Evolutionary conservation across 306 rosid species (phyloP), one percentile per base, ranked within the genome.

Genomic region (Trifolium pratense): DNA sequence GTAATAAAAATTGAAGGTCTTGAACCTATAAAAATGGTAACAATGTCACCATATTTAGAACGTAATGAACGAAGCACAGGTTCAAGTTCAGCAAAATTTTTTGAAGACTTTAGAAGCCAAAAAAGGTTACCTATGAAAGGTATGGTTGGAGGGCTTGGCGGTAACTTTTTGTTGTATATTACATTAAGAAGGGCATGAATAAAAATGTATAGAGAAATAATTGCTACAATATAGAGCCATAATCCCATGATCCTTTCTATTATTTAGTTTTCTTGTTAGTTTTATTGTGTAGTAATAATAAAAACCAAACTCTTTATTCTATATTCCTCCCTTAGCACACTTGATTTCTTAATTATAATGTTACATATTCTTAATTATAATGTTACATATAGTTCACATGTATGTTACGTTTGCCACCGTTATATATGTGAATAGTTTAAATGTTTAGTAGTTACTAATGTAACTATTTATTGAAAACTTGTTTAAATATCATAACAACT

Each of bases 101-200:
- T 80, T 16, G 87, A 83, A 0, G 84, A 78, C 18, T 83, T 86
- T 0, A 86, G 43, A 16, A 86, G 89, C 87, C 89, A 86, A 2
- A 80, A 81, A 7, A 86, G 39, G 59, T 80, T 83, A 7, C 87
- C 87, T 18, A 86, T 31, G 13, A 86, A 15, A 34, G 89, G 89
- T 60, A 86, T 31, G 9, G 87, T 75, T 1, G 82, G 86, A 45
- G 89, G 89, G 21, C 86, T 81, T 9, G 89, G 89, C 49, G 87
- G 89, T 14, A 86, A 13, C 26, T 56, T 83, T n/a, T 62, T 83
- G 29, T 72, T 70, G 26, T 21, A 23, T 0, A 42, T 40, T 4
- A 58, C 17, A 15, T 26, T 66, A 4, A 73, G 20, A 70, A 80
- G 34, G 12, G 70, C 43, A 26, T 58, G 85, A 20, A 83, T 20